Base-by-base conservation (phyloP, 2,329 filamentous ascomycete genomes). In the Xylaria hypoxylon region DNA sequence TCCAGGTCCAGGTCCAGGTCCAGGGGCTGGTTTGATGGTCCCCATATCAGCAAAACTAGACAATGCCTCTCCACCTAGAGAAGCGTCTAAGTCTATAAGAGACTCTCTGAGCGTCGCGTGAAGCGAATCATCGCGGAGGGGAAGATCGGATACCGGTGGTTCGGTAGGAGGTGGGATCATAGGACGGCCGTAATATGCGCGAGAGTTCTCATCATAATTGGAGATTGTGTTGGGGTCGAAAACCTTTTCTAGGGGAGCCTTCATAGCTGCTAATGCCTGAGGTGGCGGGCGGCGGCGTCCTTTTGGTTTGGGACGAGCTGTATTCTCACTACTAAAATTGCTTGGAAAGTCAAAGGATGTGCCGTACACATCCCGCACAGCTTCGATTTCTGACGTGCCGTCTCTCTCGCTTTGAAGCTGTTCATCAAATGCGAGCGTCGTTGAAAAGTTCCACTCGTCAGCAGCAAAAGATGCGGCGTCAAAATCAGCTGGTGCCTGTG, bases 381-480 rank as follows among this genome's bases (percentile, higher is more conserved):
- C 87, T 72, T 88, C 85, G 0, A 83, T 72, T 38, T 77, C 76
- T 1, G 74, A 76, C n/a, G 65, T 67, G 4, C 73, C 82, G 70
- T 87, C 86, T 22, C 83, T 81, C 53, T 82, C 81, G 67, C 83
- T 80, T 64, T 87, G 80, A 13, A 89, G 81, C 63, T 85, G 82
- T 71, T 86, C 83, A 71, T 90, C 88, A 69, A 90, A 90, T n/a
- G 84, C 86, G 19, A 86, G 81, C 0, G 88, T 90, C 0, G 88
- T 89, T 72, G 86, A 89, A 68, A 90, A 90, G 67, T 90, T 90
- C 88, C 88, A 90, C 69, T 90, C 87, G 68, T 90, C 87, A 63
- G 84, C 84, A 17, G 83, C 81, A 66, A 85, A 73, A 0, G 80
- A 80, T 1, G 81, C 81, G 2, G 82, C 80, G 0, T 85, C 82